Base-by-base conservation (phyloP, 2,329 filamentous ascomycete genomes). In the Alternaria novae-zelandiae region DNA sequence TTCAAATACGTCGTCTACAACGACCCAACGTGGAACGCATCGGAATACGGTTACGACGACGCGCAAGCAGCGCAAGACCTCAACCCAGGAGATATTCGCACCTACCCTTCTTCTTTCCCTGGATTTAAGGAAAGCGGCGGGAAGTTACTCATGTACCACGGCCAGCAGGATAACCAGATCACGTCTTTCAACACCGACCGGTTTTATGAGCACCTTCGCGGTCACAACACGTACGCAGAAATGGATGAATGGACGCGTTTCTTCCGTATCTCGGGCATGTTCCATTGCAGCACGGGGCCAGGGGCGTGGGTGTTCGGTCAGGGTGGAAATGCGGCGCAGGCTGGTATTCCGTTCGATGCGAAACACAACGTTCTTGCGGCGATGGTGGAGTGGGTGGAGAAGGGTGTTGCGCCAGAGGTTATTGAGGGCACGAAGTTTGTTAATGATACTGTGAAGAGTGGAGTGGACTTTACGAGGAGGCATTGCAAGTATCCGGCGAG, bases 261-360 rank as follows among this genome's bases (percentile, higher is more conserved):
- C 73, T 87, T 87, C 77, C 80, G 82, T 43, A 83, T 83, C 69
- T 83, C 74, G 46, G 86, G 86, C 5, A 85, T 87, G 83, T 78
- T 75, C 8, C 86, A 87, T 74, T 87, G 86, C 69, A 74, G 65
- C 41, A 78, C 79, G 4, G 86, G 86, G 2, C 75, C 71, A 0
- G 84, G 85, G 0, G 84, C 84, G 2, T 78, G 72, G 71, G 67
- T 69, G 15, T 57, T 79, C 43, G 76, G 77, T 1, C 71, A 78
- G 41, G 65, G 63, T 12, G 69, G 69, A 1, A 68, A 68, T 49
- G 67, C 67, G 17, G 70, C 68, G 9, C 59, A 67, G 5, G 51
- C 54, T 7, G 70, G 71, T 3, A 63, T 74, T 3, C 58, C 64
- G 4, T 75, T 66, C 36, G 67, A 68, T 13, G 44, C 55, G 6